These are phyloP conservation scores for Claviceps pusilla DNA, from an alignment of 2,329 filamentous ascomycete species.

Conservation along the genomic window DNA sequence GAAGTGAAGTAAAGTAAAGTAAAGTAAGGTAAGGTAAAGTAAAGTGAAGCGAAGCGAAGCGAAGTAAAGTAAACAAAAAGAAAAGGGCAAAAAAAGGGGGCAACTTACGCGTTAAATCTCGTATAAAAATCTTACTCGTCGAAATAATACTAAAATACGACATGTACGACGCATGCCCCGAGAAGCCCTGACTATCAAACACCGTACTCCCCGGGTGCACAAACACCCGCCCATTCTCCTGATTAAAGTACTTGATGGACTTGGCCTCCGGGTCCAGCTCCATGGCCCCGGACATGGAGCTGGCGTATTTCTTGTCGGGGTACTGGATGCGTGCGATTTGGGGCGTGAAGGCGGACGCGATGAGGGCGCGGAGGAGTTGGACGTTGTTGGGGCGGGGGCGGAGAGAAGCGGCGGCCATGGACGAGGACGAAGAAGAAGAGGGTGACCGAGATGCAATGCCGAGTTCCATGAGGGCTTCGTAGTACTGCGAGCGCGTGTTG, in stretches of 20 bases:
- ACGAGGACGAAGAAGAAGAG: slow-evolving; percentile 7
- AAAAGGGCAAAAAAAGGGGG: background rate
- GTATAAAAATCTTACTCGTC: slow-evolving; percentile 80
- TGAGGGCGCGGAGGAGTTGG: slow-evolving; percentile 50
- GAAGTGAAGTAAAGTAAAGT: too few species aligned
- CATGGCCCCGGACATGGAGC: slow-evolving; percentile 73
- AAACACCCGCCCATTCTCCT: slow-evolving; percentile 76
- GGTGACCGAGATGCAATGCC: slow-evolving; percentile 44
- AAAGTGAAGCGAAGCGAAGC: too few species aligned
- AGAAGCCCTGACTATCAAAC: slow-evolving; percentile 68
- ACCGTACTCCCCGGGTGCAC: slow-evolving; percentile 80
- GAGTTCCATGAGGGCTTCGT: slow-evolving; percentile 70
- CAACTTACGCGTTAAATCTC: slow-evolving; percentile 71
- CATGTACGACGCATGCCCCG: slow-evolving; percentile 61
- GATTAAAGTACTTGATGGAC: slow-evolving; percentile 84
- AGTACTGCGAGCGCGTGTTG: slow-evolving; percentile 73
- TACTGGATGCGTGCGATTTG: slow-evolving; percentile 87
- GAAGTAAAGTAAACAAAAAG: background rate
- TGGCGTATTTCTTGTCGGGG: slow-evolving; percentile 88
- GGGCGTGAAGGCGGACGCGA: slow-evolving; percentile 62
- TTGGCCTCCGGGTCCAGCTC: slow-evolving; percentile 85
- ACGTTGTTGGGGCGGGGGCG: slow-evolving; percentile 14
- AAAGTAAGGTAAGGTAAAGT: too few species aligned
- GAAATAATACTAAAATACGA: slow-evolving; percentile 86
- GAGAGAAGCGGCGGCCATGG: too few species aligned